phyloP scores from a whole-genome alignment of 306 rosid genomes.

The Vachellia collinsii region DNA sequence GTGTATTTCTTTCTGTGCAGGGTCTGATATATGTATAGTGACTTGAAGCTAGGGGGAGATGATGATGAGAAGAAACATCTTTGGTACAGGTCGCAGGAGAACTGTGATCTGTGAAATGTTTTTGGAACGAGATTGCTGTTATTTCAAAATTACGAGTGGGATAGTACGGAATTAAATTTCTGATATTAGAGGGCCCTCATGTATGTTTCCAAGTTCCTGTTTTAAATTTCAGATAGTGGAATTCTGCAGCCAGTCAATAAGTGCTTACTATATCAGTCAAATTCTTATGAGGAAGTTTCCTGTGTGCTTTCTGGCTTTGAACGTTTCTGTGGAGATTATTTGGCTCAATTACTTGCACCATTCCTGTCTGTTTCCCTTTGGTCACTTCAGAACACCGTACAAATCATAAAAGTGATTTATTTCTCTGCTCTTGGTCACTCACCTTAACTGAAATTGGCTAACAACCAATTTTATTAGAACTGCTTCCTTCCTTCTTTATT shows the following conservation, averaged over 20 bases:
- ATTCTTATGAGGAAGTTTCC: conserved; percentile 34
- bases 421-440: background rate
- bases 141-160: background rate
- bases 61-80: background rate
- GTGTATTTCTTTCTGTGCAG: conserved; percentile 24
- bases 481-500: no score
- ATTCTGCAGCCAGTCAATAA: background rate
- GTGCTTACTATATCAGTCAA: background rate
- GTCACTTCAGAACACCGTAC: background rate
- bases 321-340: background rate
- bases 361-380: background rate
- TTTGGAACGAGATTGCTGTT: background rate
- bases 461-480: background rate
- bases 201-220: background rate
- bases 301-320: conserved; percentile 9
- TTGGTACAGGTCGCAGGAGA: background rate
- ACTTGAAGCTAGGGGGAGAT: background rate
- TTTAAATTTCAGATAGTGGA: background rate
- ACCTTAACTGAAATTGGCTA: background rate
- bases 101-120: background rate
- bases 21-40: conserved; percentile 24
- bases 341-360: background rate
- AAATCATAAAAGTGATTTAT: background rate
- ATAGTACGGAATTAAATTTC: background rate
- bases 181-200: background rate